Conservation (phyloP, 495 filamentous ascomycete genomes). For the Penicillium verhagenii region DNA sequence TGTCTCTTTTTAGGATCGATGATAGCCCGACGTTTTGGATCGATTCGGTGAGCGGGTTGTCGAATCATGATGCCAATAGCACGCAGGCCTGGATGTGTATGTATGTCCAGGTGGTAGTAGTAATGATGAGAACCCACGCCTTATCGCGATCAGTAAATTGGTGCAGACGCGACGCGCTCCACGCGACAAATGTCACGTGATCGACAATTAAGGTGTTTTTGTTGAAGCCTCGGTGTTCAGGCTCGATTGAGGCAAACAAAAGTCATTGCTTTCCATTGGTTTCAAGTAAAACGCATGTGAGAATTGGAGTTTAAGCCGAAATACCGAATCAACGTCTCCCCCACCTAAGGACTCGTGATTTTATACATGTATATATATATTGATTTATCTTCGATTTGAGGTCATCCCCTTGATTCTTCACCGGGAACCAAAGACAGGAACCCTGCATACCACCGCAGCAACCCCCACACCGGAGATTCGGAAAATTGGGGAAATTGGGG, state of each 20-base stretch:
- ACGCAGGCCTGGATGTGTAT: background rate
- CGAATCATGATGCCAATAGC: constrained; percentile 60
- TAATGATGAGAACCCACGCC: background rate
- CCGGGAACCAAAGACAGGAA: constrained; percentile 38
- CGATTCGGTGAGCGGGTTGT: constrained; percentile 70
- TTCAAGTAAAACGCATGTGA: constrained; percentile 2
- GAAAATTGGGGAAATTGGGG: constrained; percentile 16
- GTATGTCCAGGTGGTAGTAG: background rate
- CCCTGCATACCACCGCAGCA: constrained; percentile 24
- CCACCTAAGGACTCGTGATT: background rate
- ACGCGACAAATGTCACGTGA: constrained; percentile 3
- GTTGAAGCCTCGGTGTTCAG: background rate
- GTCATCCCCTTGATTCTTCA: constrained; percentile 22
- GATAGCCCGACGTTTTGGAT: constrained; percentile 71
- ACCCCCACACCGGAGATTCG: constrained; percentile 2
- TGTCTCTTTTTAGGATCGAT: constrained; percentile 82
- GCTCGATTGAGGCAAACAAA: background rate
- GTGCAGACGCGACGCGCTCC: constrained; percentile 5
- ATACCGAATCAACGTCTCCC: background rate
- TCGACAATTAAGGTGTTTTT: background rate
- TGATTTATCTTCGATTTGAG: constrained; percentile 2
- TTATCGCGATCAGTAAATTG: constrained; percentile 18
- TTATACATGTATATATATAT: background rate
- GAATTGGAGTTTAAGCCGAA: background rate
- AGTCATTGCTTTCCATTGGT: background rate